phyloP scores from a whole-genome alignment of 495 filamentous ascomycete species.

The Aspergillus funiculosus region DNA sequence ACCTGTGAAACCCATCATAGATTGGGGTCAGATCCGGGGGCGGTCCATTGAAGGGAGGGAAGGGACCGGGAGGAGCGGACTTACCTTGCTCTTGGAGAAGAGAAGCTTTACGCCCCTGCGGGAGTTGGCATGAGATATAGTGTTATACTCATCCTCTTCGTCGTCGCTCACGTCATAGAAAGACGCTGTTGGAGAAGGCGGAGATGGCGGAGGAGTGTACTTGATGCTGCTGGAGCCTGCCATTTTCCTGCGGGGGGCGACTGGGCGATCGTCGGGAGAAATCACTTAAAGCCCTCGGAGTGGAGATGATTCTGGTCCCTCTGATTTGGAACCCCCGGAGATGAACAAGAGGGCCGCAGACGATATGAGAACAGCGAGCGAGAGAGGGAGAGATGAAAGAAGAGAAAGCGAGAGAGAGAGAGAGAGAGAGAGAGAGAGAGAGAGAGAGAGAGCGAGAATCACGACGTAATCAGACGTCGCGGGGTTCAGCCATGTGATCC shows the following conservation, averaged over 20 bases:
- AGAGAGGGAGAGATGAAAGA: neutral
- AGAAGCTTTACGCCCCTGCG: constrained; percentile 90
- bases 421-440: neutral
- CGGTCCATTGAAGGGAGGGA: too few relatives aligned
- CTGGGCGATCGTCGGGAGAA: constrained; percentile 3
- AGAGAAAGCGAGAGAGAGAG: neutral
- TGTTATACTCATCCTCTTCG: constrained; percentile 92
- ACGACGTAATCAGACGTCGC: constrained; percentile 13
- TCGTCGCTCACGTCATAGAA: constrained; percentile 97
- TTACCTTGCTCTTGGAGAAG: constrained; percentile 91
- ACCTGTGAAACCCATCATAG: constrained; percentile 51
- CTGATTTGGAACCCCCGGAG: neutral
- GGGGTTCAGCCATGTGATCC: constrained; percentile 8
- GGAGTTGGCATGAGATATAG: constrained; percentile 75
- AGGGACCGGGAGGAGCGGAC: constrained; percentile 15
- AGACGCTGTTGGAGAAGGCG: constrained; percentile 75
- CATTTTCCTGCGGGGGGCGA: too few relatives aligned
- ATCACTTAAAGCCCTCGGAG: neutral
- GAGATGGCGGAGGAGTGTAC: constrained; percentile 43
- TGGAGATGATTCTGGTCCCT: neutral
- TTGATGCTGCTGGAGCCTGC: constrained; percentile 26
- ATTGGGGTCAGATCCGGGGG: too few relatives aligned
- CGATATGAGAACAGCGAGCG: neutral
- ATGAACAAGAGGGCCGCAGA: neutral
- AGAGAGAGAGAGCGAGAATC: constrained; percentile 7